Evolutionary conservation across 2,329 filamentous ascomycete species (phyloP).

Genomic region (Cordyceps cicadae): DNA sequence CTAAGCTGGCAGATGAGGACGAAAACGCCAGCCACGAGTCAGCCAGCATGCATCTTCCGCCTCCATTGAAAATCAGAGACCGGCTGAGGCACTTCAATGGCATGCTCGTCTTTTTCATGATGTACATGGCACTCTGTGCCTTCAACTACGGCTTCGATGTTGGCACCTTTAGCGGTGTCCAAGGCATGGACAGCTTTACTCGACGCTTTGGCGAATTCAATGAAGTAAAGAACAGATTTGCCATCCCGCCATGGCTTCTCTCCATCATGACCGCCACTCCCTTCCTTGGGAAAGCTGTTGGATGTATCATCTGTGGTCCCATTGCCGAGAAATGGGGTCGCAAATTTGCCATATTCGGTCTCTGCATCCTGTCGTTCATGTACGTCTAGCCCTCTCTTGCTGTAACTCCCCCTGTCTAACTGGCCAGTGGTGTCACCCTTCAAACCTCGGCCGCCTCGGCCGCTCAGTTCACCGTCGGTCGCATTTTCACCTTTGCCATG

Average conservation of each 20-base stretch:
- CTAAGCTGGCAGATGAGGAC: conserved; percentile 10
- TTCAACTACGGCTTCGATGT: conserved; percentile 23
- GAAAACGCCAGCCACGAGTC: conserved; percentile 6
- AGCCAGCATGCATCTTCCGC: conserved; percentile 1
- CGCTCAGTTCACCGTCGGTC: conserved; percentile 24
- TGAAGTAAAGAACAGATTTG: conserved; percentile 7
- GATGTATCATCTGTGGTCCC: conserved; percentile 14
- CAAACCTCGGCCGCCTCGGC: conserved; percentile 22
- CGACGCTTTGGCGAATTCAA: conserved; percentile 19
- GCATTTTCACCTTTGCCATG: conserved; percentile 23
- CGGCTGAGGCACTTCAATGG: conserved; percentile 10
- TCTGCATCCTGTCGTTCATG: conserved; percentile 17
- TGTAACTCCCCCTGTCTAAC: background rate
- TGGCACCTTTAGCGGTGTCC: conserved; percentile 20
- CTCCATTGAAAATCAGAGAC: conserved; percentile 6
- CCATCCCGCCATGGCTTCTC: conserved; percentile 17
- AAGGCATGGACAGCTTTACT: conserved; percentile 20
- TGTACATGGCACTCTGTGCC: conserved; percentile 19
- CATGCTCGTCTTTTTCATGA: conserved; percentile 16
- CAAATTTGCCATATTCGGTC: conserved; percentile 17
- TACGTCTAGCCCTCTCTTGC: background rate
- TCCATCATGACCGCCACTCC: conserved; percentile 21
- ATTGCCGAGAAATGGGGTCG: conserved; percentile 22
- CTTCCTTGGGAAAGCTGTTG: conserved; percentile 18
- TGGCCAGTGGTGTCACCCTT: conserved; percentile 20